Base-by-base conservation (phyloP, 2,329 filamentous ascomycete genomes). In the Colletotrichum lentis region DNA sequence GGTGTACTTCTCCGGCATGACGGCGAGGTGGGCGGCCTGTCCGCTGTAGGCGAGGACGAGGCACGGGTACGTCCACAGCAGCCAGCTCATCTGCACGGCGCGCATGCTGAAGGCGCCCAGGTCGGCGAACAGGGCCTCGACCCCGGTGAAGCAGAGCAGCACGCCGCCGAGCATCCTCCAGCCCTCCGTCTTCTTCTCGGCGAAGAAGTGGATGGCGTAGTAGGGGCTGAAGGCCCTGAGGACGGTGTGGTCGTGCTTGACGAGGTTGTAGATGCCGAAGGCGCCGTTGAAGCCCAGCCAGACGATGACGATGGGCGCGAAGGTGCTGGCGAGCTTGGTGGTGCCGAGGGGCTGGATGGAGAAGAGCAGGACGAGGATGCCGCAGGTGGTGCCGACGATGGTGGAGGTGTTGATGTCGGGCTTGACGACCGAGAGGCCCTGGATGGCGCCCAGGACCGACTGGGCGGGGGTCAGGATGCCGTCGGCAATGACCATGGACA, bases 111-210 rank as follows among this genome's bases (percentile, higher is more conserved):
- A 94, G 24, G 91, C 91, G 41, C 91, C 91, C 7, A 94, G 81
- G 73, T 94, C 91, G 3, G 91, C 91, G 74, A 93, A 94, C 1
- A 94, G 81, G 1, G 91, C 90, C 75, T 94, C 91, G n/a, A 92
- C 90, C 20, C 89, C 91, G 2, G 91, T 94, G 73, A 94, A 94
- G 3, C 89, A 86, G 11, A 94, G 84, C 2, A 94, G 77, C 22
- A 94, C 86, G 5, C 91, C 91, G n/a, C 89, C 90, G 1, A 92
- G 81, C 67, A 84, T 86, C 66, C 81, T 82, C 89, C 90, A 92
- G 0, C 87, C 89, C 5, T 85, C 80, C 3, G 84, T 81, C 61
- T 83, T 82, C 72, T 90, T 88, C 16, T 86, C 82, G 22, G 85
- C 76, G 46, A 92, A 82, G 74, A 88, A 92, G 3, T 81, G 75